These are phyloP conservation scores for Ramaria sp. DNA, from an alignment of 768 basidiomycete species.

Conservation along the genomic window DNA sequence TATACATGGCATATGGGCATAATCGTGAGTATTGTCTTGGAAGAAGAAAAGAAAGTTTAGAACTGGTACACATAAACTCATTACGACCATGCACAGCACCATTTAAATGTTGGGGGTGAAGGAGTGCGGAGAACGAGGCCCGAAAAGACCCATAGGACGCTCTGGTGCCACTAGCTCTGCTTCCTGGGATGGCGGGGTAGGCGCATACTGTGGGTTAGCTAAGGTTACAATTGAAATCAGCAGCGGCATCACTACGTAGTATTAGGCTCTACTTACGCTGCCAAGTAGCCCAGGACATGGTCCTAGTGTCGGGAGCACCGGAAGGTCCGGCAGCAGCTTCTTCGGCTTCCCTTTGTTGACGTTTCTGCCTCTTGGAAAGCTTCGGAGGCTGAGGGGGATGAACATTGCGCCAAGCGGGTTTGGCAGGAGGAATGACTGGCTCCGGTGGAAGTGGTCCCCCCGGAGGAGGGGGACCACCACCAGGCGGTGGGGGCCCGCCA, in stretches of 20 bases:
- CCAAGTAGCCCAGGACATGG: conserved; percentile 41
- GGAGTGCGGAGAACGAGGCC: conserved; percentile 53
- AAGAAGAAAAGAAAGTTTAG: no score
- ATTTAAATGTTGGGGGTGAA: no score
- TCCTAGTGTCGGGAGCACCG: conserved; percentile 36
- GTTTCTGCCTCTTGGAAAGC: conserved; percentile 5
- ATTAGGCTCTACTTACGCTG: conserved; percentile 23
- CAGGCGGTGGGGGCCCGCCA: not conserved
- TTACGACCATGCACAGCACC: no score
- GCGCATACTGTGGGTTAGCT: conserved; percentile 50
- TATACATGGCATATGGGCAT: no score
- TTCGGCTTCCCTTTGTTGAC: conserved; percentile 2
- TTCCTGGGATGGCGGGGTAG: conserved; percentile 51
- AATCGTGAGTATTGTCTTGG: no score
- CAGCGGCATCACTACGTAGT: not conserved
- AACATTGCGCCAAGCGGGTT: conserved; percentile 57
- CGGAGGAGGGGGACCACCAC: conserved; percentile 1
- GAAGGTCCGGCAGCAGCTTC: conserved; percentile 3
- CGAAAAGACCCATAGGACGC: conserved; percentile 61
- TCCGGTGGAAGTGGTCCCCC: conserved; percentile 22
- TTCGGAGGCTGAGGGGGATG: conserved; percentile 46
- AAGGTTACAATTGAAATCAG: conserved; percentile 1
- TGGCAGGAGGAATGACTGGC: conserved; percentile 39
- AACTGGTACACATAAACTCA: no score
- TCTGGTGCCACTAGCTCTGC: conserved; percentile 53